These are phyloP conservation scores for Neoboletus brunneissimus DNA, from an alignment of 768 basidiomycete genomes.

Conservation along the genomic window DNA sequence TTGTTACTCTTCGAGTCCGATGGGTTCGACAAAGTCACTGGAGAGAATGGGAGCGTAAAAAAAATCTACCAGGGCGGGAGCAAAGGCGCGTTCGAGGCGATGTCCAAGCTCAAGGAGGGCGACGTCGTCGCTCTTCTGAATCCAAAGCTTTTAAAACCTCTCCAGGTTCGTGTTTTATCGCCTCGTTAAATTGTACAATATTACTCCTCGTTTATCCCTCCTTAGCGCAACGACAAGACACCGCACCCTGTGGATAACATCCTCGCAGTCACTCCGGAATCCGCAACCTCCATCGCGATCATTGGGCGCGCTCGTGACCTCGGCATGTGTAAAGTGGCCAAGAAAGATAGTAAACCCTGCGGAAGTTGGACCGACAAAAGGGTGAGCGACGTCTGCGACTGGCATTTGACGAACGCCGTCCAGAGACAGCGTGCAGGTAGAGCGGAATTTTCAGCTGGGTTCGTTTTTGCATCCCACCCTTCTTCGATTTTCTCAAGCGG, in stretches of 20 bases:
- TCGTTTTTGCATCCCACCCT: constrained; percentile 21
- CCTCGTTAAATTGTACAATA: background rate
- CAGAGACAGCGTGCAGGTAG: constrained; percentile 69
- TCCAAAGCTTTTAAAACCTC: constrained; percentile 82
- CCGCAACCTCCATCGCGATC: constrained; percentile 73
- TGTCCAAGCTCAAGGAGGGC: constrained; percentile 83
- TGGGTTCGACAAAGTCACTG: constrained; percentile 52
- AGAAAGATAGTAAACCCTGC: constrained; percentile 78
- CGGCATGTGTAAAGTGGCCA: constrained; percentile 75
- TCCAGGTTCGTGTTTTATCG: constrained; percentile 52
- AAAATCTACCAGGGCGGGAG: constrained; percentile 87
- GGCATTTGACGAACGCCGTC: constrained; percentile 81
- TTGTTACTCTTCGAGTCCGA: constrained; percentile 90
- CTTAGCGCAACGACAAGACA: constrained; percentile 37
- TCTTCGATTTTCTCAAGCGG: background rate
- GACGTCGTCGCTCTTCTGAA: constrained; percentile 89
- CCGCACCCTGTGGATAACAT: constrained; percentile 81
- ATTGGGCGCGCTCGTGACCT: constrained; percentile 87
- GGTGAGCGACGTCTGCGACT: constrained; percentile 85
- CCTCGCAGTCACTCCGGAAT: constrained; percentile 84
- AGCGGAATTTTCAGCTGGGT: constrained; percentile 87
- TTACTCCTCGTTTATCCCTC: background rate
- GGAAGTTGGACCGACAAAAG: constrained; percentile 91
- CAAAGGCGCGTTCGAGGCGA: constrained; percentile 86
- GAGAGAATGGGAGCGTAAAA: constrained; percentile 48